Evolutionary conservation across 805 yeast genomes (phyloP), one percentile per base, ranked within the genome.

Genomic region (Cyberlindnera mrakii): DNA sequence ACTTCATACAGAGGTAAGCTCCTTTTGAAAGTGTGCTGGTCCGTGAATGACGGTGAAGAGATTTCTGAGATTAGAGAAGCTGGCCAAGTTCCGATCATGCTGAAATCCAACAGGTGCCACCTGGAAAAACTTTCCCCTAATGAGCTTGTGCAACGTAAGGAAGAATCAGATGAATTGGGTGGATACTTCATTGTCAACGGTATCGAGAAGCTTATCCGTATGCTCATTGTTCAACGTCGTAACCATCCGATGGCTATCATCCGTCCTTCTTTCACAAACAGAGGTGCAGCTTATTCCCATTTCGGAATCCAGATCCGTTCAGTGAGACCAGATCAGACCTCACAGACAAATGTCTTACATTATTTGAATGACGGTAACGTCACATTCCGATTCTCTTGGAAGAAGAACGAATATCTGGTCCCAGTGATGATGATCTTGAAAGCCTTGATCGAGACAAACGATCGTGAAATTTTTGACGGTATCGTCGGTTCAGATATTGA

Each of bases 231-330:
- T 16, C 99, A 91, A 68, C 82, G 98, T 65, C 78, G 99, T 66
- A 93, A 93, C 64, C 97, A 90, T 62, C 96, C 98, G 19, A 88
- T 93, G 96, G 98, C 98, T 11, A 80, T 93, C 57, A 83, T 89
- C 46, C 87, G 99, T 70, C 95, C 96, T 30, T 85, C 96, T 10
- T 93, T 91, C 60, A 83, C 82, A 40, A 89, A 89, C 68, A 83
- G 99, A 75, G 99, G 99, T 58, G 84, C 91, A 6, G 67, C 87
- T 7, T 93, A 93, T 67, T 72, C 96, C 33, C 80, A 81, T 47
- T 93, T 67, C 54, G 99, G 99, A 81, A 80, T 93, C 48, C 97
- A 90, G 70, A 84, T 93, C 48, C 80, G 99, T 68, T 79, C 84
- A 48, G 97, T 89, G 3, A 80, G 99, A 62, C 95, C 96, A 4